Evolutionary conservation across 164 flowering plant species (phyloP).

Genomic region (Chimonanthus salicifolius): DNA sequence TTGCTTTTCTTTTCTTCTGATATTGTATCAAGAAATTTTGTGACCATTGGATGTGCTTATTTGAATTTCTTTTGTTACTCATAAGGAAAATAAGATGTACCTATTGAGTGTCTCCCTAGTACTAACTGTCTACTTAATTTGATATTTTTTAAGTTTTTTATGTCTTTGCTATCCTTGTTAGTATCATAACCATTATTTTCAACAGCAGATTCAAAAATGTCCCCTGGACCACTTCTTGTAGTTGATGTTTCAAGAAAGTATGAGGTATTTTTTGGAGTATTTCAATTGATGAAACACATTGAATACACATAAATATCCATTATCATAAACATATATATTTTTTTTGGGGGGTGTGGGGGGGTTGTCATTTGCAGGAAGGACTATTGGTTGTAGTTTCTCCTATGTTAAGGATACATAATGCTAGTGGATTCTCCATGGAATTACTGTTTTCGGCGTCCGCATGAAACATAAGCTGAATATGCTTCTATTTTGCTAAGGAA

Average conservation of each 20-base stretch:
- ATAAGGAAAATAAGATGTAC: background rate
- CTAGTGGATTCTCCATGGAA: slow-evolving; percentile 64
- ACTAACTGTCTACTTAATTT: no score
- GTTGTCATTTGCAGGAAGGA: slow-evolving; percentile 55
- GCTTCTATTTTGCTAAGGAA: slow-evolving; percentile 51
- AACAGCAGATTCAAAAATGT: slow-evolving; percentile 58
- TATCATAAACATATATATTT: background rate
- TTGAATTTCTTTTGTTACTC: slow-evolving; percentile 1
- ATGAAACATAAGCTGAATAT: slow-evolving; percentile 47
- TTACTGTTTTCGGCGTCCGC: slow-evolving; percentile 71
- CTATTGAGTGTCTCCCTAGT: background rate
- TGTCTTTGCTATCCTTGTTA: no score
- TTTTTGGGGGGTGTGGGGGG: background rate
- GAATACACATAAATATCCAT: background rate
- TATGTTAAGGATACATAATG: slow-evolving; percentile 70
- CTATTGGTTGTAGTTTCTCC: slow-evolving; percentile 73
- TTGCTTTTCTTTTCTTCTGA: no score
- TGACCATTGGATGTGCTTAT: background rate
- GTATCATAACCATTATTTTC: slow-evolving; percentile 5
- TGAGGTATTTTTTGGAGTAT: slow-evolving; percentile 41
- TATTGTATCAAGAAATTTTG: background rate
- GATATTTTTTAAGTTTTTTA: no score
- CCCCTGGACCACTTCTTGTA: slow-evolving; percentile 84
- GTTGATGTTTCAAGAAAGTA: slow-evolving; percentile 55
- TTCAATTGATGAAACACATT: background rate